phyloP scores from a whole-genome alignment of 352 stramenopile genomes.

The Pythium rhizo-oryzae region DNA sequence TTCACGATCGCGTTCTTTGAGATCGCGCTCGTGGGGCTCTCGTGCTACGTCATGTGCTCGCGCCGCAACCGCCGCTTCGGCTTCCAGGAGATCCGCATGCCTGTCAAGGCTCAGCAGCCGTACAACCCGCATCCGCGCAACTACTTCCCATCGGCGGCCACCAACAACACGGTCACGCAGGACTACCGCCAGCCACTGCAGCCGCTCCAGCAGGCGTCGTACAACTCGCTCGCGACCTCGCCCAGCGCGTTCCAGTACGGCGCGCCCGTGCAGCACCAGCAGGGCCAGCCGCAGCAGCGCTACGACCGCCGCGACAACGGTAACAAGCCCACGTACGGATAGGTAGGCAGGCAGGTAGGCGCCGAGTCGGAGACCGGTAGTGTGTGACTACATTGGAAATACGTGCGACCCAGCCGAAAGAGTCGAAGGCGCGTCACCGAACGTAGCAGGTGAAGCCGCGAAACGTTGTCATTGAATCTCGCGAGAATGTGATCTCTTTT shows the following conservation, averaged over 20 bases:
- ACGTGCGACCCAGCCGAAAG: too few relatives aligned
- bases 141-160: conserved; percentile 37
- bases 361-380: too few relatives aligned
- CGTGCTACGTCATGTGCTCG: conserved; percentile 85
- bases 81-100: conserved; percentile 89
- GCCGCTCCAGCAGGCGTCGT: conserved; percentile 24
- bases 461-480: too few relatives aligned
- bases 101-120: conserved; percentile 65
- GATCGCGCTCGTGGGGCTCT: conserved; percentile 76
- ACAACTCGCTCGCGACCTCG: conserved; percentile 20
- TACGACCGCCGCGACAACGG: conserved; percentile 21
- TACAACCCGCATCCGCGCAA: conserved; percentile 85
- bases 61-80: conserved; percentile 62
- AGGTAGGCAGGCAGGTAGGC: not conserved
- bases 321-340: conserved; percentile 8
- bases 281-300: conserved; percentile 4
- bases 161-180: conserved; percentile 6
- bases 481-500: too few relatives aligned
- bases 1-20: conserved; percentile 82
- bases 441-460: not conserved
- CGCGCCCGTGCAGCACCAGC: conserved; percentile 14
- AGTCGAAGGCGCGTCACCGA: not conserved
- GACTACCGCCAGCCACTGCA: conserved; percentile 27
- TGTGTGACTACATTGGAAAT: too few relatives aligned
- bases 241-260: conserved; percentile 25